Base-by-base conservation (phyloP, 768 basidiomycete species). In the Tubosaeta sp. region DNA sequence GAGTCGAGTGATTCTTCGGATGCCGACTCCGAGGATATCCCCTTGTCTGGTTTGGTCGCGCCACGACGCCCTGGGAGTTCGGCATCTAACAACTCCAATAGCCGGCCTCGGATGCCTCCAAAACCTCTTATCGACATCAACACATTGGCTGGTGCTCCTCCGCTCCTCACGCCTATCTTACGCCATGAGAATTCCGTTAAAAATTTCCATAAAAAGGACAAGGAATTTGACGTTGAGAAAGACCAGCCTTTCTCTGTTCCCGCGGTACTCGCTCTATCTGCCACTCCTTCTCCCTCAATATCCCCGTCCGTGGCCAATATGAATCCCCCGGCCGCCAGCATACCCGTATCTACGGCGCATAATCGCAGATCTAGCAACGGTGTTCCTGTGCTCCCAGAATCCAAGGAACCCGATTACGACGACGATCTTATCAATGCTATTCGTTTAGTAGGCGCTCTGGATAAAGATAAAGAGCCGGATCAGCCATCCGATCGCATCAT, bases 31-130 rank as follows among this genome's bases (percentile, higher is more conserved):
- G 74, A 75, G n/a, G 74, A 84, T 57, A 78, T 82, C 2, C 88
- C 88, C 12, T 74, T 91, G 33, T 83, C 85, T 1, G 74, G 71
- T 1, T 72, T 88, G 33, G 70, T 86, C 7, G 73, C 74, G 0
- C 86, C 88, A 11, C 77, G 74, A 44, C 76, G 88, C 33, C 86
- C 88, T 14, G 86, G 84, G 16, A 86, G 84, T 56, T 75, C 84
- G 2, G 64, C 71, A 11, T 77, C 77, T 17, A 65, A 68, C 46
- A 46, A 29, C 22, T 69, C 67, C 25, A 55, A 46, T 39, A 51
- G 48, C 33, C 59, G 68, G 12, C 58, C 59, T 37, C 68, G 73
- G n/a, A 59, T 63, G 34, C 72, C 70, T n/a, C 17, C 65, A 9
- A 79, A 75, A 56, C 78, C 77, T 2, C 67, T 78, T 19, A 74